Percentiles rank a stretch among this genome's conserved stretches.
Conservation (phyloP, 2,329 filamentous ascomycete genomes). For the Colletotrichum lindemuthianum region DNA sequence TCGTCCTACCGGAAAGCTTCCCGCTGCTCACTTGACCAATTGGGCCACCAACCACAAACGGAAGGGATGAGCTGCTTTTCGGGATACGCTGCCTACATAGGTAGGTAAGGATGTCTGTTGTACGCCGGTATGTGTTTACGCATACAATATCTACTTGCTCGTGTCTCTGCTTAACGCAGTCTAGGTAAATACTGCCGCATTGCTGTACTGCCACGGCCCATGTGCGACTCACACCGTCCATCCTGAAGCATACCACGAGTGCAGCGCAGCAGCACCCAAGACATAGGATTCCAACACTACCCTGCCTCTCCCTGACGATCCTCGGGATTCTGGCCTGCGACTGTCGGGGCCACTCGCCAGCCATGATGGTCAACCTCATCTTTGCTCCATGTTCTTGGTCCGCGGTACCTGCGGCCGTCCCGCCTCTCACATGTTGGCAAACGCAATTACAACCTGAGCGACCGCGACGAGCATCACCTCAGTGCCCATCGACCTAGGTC, state of each 20-base stretch:
- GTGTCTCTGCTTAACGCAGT: no score
- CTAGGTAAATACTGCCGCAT: no score
- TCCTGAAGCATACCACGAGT: no score
- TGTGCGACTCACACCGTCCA: constrained; percentile 9
- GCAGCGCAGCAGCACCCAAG: background rate
- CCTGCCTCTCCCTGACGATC: constrained; percentile 31
- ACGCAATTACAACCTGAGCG: constrained; percentile 2
- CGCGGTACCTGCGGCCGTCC: constrained; percentile 31
- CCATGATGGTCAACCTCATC: background rate
- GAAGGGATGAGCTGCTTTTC: constrained; percentile 26
- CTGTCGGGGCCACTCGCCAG: constrained; percentile 11
- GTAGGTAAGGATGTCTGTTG: no score
- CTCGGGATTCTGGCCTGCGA: constrained; percentile 9
- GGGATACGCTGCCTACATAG: background rate
- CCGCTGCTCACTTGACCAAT: constrained; percentile 34
- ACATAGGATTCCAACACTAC: constrained; percentile 20
- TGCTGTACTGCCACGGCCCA: constrained; percentile 7
- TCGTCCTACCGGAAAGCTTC: constrained; percentile 32
- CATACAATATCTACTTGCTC: no score
- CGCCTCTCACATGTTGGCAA: constrained; percentile 17
- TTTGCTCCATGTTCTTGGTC: constrained; percentile 6
- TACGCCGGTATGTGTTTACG: no score
- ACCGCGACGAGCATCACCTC: constrained; percentile 7
- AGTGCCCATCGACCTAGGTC: constrained; percentile 10
- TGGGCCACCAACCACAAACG: constrained; percentile 10